Conservation (phyloP, 75 land plant species). For the Cupressus sempervirens region DNA sequence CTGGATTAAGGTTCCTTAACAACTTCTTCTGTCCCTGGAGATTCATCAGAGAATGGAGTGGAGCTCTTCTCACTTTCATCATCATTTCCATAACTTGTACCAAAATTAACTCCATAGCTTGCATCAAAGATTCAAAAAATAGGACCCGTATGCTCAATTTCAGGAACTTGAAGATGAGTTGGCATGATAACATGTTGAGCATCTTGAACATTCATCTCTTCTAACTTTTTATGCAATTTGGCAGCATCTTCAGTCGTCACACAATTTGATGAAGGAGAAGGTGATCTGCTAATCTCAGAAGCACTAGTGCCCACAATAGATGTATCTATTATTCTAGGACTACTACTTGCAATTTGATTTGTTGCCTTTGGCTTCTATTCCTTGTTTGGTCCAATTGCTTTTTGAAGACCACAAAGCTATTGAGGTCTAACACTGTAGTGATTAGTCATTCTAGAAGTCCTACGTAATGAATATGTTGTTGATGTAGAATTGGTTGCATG, state of each 20-base stretch:
- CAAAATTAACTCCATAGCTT: slow-evolving; percentile 24
- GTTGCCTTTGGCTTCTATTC: slow-evolving; percentile 92
- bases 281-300: slow-evolving; percentile 19
- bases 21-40: slow-evolving; percentile 36
- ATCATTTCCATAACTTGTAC: slow-evolving; percentile 18
- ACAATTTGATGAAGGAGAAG: slow-evolving; percentile 22
- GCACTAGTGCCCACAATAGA: slow-evolving; percentile 22
- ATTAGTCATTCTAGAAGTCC: slow-evolving; percentile 35
- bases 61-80: slow-evolving; percentile 35
- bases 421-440: slow-evolving; percentile 36
- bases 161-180: slow-evolving; percentile 85
- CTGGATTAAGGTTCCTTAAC: slow-evolving; percentile 53
- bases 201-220: slow-evolving; percentile 47
- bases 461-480: slow-evolving; percentile 13
- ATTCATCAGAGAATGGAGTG: slow-evolving; percentile 34
- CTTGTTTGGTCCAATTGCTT: slow-evolving; percentile 44
- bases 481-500: slow-evolving; percentile 14
- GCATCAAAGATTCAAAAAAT: slow-evolving; percentile 88
- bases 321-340: slow-evolving; percentile 21
- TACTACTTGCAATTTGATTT: slow-evolving; percentile 14
- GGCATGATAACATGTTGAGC: slow-evolving; percentile 80
- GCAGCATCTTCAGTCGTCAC: slow-evolving; percentile 25
- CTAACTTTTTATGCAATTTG: slow-evolving; percentile 45
- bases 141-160: slow-evolving; percentile 60
- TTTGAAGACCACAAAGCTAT: slow-evolving; percentile 39